A percentile compares a stretch with the other conserved stretches of the same genome.
These are phyloP conservation scores for Cladosporium sp. DNA, from an alignment of 2,329 filamentous ascomycete genomes.

Conservation along the genomic window DNA sequence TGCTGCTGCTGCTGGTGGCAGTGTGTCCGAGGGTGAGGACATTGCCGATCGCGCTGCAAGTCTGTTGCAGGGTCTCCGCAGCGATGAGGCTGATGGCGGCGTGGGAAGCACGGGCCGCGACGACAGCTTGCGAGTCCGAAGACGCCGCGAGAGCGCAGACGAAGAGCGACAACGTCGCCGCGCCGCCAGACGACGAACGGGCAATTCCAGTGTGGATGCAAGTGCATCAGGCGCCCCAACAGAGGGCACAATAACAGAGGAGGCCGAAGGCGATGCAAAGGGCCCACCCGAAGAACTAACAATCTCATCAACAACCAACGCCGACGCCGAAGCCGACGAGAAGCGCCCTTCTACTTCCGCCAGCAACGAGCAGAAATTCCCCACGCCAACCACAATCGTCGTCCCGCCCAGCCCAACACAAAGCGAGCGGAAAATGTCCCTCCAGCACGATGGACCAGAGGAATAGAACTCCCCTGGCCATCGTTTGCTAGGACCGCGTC, in stretches of 20 bases:
- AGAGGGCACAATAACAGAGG: constrained; percentile 41
- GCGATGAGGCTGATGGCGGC: constrained; percentile 56
- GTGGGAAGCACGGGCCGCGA: constrained; percentile 19
- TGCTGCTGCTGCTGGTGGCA: background rate
- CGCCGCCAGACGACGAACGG: constrained; percentile 50
- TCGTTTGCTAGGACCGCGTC: background rate
- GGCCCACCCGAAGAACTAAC: constrained; percentile 26
- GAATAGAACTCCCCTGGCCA: constrained; percentile 5
- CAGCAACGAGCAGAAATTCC: constrained; percentile 17
- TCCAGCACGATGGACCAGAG: constrained; percentile 2
- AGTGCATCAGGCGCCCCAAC: constrained; percentile 34
- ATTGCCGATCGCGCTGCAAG: constrained; percentile 82
- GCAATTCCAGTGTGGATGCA: constrained; percentile 36
- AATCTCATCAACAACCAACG: constrained; percentile 35
- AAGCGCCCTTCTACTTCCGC: constrained; percentile 14
- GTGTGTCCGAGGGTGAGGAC: constrained; percentile 61
- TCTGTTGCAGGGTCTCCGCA: constrained; percentile 79
- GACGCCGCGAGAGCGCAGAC: constrained; percentile 71
- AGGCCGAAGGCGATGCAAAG: constrained; percentile 23
- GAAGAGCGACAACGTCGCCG: constrained; percentile 72
- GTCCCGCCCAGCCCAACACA: constrained; percentile 37
- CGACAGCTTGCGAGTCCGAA: constrained; percentile 56
- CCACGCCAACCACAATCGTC: constrained; percentile 32
- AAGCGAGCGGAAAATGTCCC: constrained; percentile 15
- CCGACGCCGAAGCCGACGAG: constrained; percentile 26